Percentiles rank a stretch among this genome's conserved stretches.
phyloP scores from a whole-genome alignment of 225 moss, liverwort and hornwort genomes.

The Ulota crispa region DNA sequence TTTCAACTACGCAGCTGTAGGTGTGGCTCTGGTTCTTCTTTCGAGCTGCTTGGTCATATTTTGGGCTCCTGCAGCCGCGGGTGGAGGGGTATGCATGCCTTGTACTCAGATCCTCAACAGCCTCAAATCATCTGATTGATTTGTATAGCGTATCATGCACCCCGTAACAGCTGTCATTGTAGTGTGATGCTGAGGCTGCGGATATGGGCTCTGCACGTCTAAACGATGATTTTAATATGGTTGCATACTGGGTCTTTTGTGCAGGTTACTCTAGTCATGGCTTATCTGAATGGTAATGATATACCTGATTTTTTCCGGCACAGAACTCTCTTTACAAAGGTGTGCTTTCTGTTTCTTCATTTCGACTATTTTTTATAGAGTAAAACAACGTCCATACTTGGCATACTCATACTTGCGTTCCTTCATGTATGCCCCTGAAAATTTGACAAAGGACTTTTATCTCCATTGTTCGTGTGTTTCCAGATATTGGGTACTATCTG shows the following conservation, averaged over 20 bases:
- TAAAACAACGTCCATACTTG: not conserved
- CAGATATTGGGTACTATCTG: constrained; percentile 86
- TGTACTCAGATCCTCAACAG: not conserved
- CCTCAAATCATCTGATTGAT: constrained; percentile 1
- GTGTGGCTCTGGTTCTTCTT: constrained; percentile 61
- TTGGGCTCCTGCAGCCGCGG: constrained; percentile 82
- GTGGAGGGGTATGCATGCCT: constrained; percentile 72
- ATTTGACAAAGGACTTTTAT: not conserved
- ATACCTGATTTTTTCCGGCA: constrained; percentile 74
- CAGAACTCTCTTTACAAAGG: constrained; percentile 71
- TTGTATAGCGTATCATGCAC: not conserved
- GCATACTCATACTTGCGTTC: constrained; percentile 3
- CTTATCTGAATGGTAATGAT: constrained; percentile 86
- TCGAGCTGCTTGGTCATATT: constrained; percentile 78
- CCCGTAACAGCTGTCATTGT: not conserved
- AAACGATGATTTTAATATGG: constrained; percentile 5
- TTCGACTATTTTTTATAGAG: not conserved
- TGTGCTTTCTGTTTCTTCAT: constrained; percentile 30
- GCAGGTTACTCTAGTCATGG: constrained; percentile 91
- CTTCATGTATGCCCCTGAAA: not conserved
- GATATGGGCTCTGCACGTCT: not conserved
- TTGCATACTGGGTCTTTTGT: not conserved
- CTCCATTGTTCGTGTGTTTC: constrained; percentile 9
- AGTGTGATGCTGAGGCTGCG: constrained; percentile 7
- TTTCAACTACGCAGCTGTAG: constrained; percentile 58